Evolutionary conservation across 1,139 yeast genomes (phyloP).

Genomic region (Blastobotrys serpentis): DNA sequence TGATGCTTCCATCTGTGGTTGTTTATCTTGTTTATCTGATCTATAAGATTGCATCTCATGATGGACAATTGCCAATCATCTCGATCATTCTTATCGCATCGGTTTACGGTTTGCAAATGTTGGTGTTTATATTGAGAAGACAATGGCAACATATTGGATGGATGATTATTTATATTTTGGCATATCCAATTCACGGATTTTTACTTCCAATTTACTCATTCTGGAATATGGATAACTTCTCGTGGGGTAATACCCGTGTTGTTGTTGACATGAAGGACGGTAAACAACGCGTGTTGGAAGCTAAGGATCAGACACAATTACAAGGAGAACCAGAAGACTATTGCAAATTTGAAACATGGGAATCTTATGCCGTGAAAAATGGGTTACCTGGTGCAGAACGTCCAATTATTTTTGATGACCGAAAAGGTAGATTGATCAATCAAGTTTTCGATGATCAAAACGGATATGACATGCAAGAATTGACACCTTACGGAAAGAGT

Average conservation of each 20-base stretch:
- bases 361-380: constrained; percentile 37
- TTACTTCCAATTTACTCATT: constrained; percentile 43
- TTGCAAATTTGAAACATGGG: constrained; percentile 41
- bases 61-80: constrained; percentile 39
- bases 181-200: constrained; percentile 44
- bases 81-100: constrained; percentile 42
- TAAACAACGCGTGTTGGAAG: constrained; percentile 33
- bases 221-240: constrained; percentile 47
- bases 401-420: constrained; percentile 35
- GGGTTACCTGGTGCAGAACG: constrained; percentile 41
- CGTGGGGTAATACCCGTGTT: constrained; percentile 46
- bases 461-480: constrained; percentile 34
- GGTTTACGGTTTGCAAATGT: constrained; percentile 43
- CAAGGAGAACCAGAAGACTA: constrained; percentile 35
- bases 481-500: constrained; percentile 20
- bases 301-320: constrained; percentile 30
- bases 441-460: constrained; percentile 24
- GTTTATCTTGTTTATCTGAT: constrained; percentile 43
- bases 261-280: constrained; percentile 43
- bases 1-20: constrained; percentile 44
- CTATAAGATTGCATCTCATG: constrained; percentile 36
- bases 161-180: constrained; percentile 44
- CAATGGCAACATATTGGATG: constrained; percentile 47
- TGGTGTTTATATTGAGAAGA: constrained; percentile 40
- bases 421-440: constrained; percentile 29